Base-by-base conservation (phyloP, 352 stramenopile species). In the Globisporangium abappressorium region DNA sequence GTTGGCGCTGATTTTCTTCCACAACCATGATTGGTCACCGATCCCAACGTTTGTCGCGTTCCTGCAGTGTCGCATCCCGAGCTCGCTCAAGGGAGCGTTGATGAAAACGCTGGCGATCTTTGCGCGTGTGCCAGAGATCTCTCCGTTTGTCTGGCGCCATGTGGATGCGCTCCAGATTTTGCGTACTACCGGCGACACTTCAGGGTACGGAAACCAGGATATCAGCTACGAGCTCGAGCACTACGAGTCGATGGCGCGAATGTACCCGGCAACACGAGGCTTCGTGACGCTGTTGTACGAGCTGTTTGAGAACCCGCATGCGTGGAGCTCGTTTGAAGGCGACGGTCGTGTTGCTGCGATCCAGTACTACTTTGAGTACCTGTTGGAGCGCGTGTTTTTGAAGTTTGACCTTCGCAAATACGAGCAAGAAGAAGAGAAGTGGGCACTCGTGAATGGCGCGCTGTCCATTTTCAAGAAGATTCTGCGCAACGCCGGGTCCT, bases 361-460 rank as follows among this genome's bases (percentile, higher is more conserved):
- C 36, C 86, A 94, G 68, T 83, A 81, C 63, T 95, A 95, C 74
- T 93, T 95, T 59, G 85, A 93, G 33, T 93, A 92, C 70, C 69
- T 94, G 57, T 64, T 94, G 28, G 85, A 95, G 49, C 80, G 85
- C 34, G 84, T 95, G 11, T 94, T 95, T 59, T 62, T 94, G 26
- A 94, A 95, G 73, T 93, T 94, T 69, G 82, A 94, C 59, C 64
- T 92, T 26, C 83, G 88, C 55, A 92, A 93, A 61, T 95, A 94
- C 62, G 86, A 93, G 43, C 72, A 82, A 51, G 85, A 93, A 70
- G 81, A 92, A 51, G 88, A 95, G 56, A 94, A 93, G 59, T 95
- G 88, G 88, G 80, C 76, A 2, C 73, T 95, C 9, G 81, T 89
- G 66, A 91, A 90, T 51, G 79, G 82, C 6, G 80, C 79, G 2